Evolutionary conservation across 768 basidiomycete species (phyloP).

Genomic region (Lentinus brumalis): DNA sequence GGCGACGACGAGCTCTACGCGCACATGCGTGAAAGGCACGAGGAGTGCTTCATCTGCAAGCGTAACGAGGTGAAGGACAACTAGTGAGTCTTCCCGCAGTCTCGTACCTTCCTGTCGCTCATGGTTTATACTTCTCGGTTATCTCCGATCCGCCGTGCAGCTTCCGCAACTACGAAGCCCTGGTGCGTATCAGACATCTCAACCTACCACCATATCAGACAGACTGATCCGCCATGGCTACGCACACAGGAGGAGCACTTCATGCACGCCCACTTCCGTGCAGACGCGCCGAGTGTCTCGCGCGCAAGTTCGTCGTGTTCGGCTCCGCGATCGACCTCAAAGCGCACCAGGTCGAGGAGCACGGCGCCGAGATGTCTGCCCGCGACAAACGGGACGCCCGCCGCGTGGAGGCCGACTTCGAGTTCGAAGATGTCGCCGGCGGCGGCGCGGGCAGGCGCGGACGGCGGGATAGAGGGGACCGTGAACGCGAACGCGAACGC

Average conservation of each 20-base stretch:
- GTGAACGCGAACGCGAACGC: no score
- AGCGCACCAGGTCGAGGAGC: conserved; percentile 87
- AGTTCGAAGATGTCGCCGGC: no score
- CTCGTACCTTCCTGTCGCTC: background rate
- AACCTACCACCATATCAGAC: conserved; percentile 24
- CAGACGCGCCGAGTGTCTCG: conserved; percentile 68
- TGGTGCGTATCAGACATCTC: conserved; percentile 46
- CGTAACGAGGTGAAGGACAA: conserved; percentile 27
- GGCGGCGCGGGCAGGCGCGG: no score
- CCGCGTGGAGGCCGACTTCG: no score
- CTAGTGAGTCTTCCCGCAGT: conserved; percentile 62
- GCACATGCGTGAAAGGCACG: no score
- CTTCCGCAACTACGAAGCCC: conserved; percentile 75
- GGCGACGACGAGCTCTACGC: no score
- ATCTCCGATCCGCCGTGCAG: conserved; percentile 37
- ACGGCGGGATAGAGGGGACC: no score
- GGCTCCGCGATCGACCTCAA: conserved; percentile 83
- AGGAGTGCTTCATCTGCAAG: no score
- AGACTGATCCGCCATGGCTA: no score
- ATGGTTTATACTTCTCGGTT: conserved; percentile 4
- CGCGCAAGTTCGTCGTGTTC: conserved; percentile 95
- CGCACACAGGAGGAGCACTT: conserved; percentile 69
- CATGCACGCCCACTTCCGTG: conserved; percentile 76
- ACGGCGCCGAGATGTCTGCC: no score
- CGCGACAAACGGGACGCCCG: no score